Percentiles rank a stretch among this genome's conserved stretches.
phyloP scores from a whole-genome alignment of 306 rosid genomes.

The Nissolia schottii region DNA sequence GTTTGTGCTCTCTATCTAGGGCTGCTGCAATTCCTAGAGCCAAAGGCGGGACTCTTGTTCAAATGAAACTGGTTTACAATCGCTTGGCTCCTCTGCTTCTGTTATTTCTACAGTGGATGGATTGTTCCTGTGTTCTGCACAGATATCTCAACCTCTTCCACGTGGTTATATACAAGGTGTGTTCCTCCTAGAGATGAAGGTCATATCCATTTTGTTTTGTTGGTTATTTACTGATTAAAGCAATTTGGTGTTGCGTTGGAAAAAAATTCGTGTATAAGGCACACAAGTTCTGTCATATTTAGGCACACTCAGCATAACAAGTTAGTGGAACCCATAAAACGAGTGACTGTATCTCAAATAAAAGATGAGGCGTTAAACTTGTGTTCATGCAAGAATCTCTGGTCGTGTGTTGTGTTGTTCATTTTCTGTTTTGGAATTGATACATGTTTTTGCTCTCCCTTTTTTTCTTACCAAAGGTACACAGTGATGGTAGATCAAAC shows the following conservation, averaged over 20 bases:
- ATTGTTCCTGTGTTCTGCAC: conserved; percentile 81
- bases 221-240: neutral
- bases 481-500: conserved; percentile 68
- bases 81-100: conserved; percentile 76
- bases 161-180: conserved; percentile 78
- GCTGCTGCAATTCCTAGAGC: conserved; percentile 90
- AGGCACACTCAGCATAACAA: no score
- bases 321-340: no score
- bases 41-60: conserved; percentile 76
- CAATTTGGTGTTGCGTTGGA: conserved; percentile 3
- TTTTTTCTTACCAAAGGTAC: conserved; percentile 46
- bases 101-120: conserved; percentile 85
- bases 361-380: no score
- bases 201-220: neutral
- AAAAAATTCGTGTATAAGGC: no score
- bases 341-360: no score
- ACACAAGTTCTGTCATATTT: no score
- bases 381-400: no score
- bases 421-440: neutral
- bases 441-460: conserved; percentile 11
- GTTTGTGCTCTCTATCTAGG: conserved; percentile 41
- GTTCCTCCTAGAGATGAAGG: conserved; percentile 5
- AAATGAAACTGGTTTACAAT: conserved; percentile 89
- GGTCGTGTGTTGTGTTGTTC: no score
- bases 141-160: conserved; percentile 80